Base-by-base conservation (phyloP, 108 stramenopile species). In the Parmales sp. region DNA sequence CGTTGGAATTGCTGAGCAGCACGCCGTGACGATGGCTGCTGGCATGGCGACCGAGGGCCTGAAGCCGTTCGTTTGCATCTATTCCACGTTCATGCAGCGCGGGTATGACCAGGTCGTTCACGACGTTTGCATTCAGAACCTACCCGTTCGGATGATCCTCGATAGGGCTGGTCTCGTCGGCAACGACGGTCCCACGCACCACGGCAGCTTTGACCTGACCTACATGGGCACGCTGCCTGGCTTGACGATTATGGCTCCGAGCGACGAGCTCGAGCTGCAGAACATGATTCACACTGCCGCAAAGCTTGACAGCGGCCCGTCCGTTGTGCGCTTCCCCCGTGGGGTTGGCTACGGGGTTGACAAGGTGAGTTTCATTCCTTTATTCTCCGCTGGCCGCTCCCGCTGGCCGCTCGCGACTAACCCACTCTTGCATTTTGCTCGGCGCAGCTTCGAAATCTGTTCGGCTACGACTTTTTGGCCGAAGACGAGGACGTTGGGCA, bases 1-100 rank as follows among this genome's bases (percentile, higher is more conserved):
- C 77, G 96, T 97, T 23, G 96, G 96, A 49, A 97, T 97, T 73
- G 96, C 96, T 3, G 96, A 97, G 75, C 96, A 97, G 74, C 96
- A 97, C 75, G 96, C 96, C 13, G 96, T 97, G 29, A 94, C 92
- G 37, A 91, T 97, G 74, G 96, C 89, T 22, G 94, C 96, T 0
- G 96, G 93, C 64, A 94, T 97, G 93, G 96, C 94, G 20, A 87
- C 88, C 46, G 93, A 95, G 80, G 96, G 96, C 25, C 67, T 97
- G 44, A 97, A 97, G 66, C 96, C 96, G n/a, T 97, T 97, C 76
- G 83, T 80, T 60, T 92, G 91, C 72, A 92, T 97, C 72, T 97
- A 97, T 76, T 91, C 89, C 37, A 95, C 96, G 49, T 97, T 97
- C 74, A 83, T 97, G 93, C 96, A 97, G 76, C 80, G 96, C 48